These are phyloP conservation scores for Arachnomyces sp. DNA, from an alignment of 2,329 filamentous ascomycete genomes.

Conservation along the genomic window DNA sequence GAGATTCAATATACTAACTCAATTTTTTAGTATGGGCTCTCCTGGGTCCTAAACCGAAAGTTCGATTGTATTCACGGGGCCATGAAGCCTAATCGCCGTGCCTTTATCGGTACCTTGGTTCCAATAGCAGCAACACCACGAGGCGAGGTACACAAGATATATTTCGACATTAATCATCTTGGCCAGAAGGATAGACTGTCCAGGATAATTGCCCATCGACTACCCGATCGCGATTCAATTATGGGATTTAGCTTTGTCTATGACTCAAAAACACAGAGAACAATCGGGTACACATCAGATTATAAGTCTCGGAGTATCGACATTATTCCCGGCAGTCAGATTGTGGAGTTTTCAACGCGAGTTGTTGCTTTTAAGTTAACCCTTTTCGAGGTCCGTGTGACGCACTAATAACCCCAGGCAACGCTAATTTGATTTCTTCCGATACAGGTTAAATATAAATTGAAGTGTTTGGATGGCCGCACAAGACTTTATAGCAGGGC, in stretches of 20 bases:
- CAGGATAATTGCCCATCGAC: background rate
- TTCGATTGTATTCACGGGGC: conserved; percentile 4
- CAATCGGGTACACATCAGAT: background rate
- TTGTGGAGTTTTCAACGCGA: too few relatives aligned
- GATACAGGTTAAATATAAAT: too few relatives aligned
- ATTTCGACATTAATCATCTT: background rate
- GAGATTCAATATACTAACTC: background rate
- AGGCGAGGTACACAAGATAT: conserved; percentile 2
- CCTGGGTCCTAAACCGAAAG: background rate
- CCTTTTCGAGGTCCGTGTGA: too few relatives aligned
- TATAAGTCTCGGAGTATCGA: too few relatives aligned
- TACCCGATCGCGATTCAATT: background rate
- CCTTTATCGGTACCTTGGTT: background rate
- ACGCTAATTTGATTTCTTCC: too few relatives aligned
- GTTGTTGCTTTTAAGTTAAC: too few relatives aligned
- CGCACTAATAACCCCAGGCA: too few relatives aligned
- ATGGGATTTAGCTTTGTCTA: conserved; percentile 3
- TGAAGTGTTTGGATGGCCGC: too few relatives aligned
- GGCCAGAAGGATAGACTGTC: background rate
- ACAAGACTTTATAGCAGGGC: too few relatives aligned
- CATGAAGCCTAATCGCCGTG: background rate
- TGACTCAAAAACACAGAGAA: background rate
- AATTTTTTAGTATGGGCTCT: too few relatives aligned
- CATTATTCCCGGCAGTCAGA: too few relatives aligned
- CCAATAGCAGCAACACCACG: background rate